Evolutionary conservation across 805 yeast genomes (phyloP).

Genomic region (Ogataea polymorpha): DNA sequence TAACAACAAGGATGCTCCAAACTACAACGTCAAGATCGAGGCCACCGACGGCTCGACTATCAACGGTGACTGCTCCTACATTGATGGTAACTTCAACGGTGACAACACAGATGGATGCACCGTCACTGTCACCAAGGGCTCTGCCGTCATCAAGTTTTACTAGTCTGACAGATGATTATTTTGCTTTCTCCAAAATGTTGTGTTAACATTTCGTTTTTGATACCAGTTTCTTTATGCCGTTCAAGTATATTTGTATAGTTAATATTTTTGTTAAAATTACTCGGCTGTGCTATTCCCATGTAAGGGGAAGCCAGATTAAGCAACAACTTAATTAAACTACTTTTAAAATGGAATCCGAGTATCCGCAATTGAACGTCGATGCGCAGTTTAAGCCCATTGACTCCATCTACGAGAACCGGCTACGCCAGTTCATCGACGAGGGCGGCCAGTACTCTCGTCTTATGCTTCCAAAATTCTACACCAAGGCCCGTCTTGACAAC

Average conservation of each 20-base stretch:
- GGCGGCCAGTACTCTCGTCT: conserved; percentile 73
- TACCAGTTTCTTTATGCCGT: conserved; percentile 8
- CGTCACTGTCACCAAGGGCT: conserved; percentile 42
- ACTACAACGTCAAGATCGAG: conserved; percentile 48
- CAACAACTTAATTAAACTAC: neutral
- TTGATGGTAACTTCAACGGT: conserved; percentile 46
- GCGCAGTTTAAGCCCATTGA: conserved; percentile 80
- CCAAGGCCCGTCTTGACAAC: conserved; percentile 51
- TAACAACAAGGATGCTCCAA: conserved; percentile 65
- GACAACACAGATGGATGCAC: conserved; percentile 77
- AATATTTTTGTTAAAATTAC: no score
- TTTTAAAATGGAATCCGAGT: conserved; percentile 19
- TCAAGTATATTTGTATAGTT: neutral
- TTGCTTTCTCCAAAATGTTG: conserved; percentile 3
- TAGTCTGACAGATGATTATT: neutral
- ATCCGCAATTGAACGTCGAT: conserved; percentile 40
- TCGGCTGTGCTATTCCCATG: conserved; percentile 1
- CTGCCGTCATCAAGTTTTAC: conserved; percentile 35
- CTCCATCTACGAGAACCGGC: conserved; percentile 64
- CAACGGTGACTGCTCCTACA: conserved; percentile 42
- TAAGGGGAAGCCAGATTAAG: conserved; percentile 4
- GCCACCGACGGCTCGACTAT: conserved; percentile 35
- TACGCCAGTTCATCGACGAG: conserved; percentile 67
- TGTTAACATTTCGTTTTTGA: conserved; percentile 5
- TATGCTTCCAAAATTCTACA: conserved; percentile 81